These are phyloP conservation scores for Kwoniella heveanensis DNA, from an alignment of 768 basidiomycete species.

Conservation along the genomic window DNA sequence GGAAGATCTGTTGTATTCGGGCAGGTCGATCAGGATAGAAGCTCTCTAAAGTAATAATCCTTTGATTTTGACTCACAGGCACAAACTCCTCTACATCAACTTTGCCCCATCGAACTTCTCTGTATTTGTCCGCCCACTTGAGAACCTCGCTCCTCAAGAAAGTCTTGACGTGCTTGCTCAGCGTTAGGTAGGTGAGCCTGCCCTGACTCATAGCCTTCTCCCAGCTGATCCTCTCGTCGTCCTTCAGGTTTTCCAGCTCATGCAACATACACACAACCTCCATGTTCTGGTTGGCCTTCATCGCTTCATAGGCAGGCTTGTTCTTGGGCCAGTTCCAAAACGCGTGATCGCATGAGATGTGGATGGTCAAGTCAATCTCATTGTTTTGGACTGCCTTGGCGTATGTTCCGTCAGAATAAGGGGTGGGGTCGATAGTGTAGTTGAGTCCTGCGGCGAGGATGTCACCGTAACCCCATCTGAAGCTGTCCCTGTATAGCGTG, in stretches of 20 bases:
- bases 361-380: slow-evolving; percentile 20
- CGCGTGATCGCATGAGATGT: slow-evolving; percentile 24
- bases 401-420: slow-evolving; percentile 15
- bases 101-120: slow-evolving; percentile 17
- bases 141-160: slow-evolving; percentile 11
- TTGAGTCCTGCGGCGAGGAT: slow-evolving; percentile 5
- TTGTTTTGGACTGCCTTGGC: slow-evolving; percentile 1
- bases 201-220: slow-evolving; percentile 7
- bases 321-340: slow-evolving; percentile 21
- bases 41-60: too few relatives aligned
- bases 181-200: slow-evolving; percentile 12
- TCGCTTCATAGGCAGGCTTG: slow-evolving; percentile 11
- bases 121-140: slow-evolving; percentile 16
- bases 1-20: slow-evolving; percentile 24
- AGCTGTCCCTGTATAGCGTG: slow-evolving; percentile 22
- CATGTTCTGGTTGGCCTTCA: slow-evolving; percentile 15
- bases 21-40: too few relatives aligned
- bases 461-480: slow-evolving; percentile 18
- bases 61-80: slow-evolving; percentile 20
- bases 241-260: slow-evolving; percentile 15
- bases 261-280: slow-evolving; percentile 23
- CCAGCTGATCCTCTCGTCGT: slow-evolving; percentile 15
- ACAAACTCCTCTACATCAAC: slow-evolving; percentile 21
- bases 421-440: background rate
- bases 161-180: slow-evolving; percentile 17